phyloP scores from a whole-genome alignment of 306 rosid species.

The Medicago truncatula region DNA sequence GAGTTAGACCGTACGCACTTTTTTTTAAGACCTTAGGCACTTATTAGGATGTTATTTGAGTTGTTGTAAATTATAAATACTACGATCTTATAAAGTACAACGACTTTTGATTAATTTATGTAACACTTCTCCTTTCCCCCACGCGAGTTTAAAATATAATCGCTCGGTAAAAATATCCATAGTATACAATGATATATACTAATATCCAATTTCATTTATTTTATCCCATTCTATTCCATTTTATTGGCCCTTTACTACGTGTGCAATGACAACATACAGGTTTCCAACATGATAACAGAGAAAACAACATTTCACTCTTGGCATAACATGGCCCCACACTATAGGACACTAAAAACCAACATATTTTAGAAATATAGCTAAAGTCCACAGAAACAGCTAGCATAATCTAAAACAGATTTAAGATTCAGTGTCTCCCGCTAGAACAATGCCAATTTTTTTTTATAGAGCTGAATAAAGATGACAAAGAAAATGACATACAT shows the following conservation, averaged over 20 bases:
- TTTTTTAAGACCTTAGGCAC: too few species aligned
- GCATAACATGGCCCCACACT: constrained; percentile 51
- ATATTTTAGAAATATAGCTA: constrained; percentile 37
- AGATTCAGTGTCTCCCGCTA: constrained; percentile 46
- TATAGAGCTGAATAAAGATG: constrained; percentile 36
- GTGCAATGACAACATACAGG: background rate
- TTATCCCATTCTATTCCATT: background rate
- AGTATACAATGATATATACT: too few species aligned
- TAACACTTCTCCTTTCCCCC: too few species aligned
- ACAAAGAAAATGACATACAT: constrained; percentile 43
- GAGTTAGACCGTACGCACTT: too few species aligned
- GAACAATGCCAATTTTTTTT: constrained; percentile 35
- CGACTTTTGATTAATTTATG: too few species aligned
- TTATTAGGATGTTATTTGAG: too few species aligned
- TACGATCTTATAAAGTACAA: too few species aligned
- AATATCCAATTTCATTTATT: too few species aligned
- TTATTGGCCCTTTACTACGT: background rate
- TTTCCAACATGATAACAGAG: constrained; percentile 38
- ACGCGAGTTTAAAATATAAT: too few species aligned
- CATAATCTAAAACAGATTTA: constrained; percentile 45
- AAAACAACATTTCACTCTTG: constrained; percentile 46
- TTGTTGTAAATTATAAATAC: too few species aligned
- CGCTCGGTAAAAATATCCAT: too few species aligned
- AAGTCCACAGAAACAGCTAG: constrained; percentile 44
- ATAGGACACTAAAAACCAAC: constrained; percentile 44